Evolutionary conservation across 108 stramenopile genomes (phyloP).

Genomic region (Fistulifera pelliculosa): DNA sequence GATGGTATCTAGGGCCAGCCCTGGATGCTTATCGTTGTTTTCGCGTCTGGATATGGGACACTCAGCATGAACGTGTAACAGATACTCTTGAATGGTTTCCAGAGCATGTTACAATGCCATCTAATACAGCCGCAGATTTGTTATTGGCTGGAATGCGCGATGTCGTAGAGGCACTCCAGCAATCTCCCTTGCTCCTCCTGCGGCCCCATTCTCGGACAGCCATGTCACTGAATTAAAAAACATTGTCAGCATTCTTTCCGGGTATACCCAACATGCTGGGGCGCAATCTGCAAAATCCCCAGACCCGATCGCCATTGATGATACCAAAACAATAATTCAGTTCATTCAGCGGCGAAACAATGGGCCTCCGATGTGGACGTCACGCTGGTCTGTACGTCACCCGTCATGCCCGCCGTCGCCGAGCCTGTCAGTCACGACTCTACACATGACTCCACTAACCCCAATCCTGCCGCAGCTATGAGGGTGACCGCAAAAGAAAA

Average conservation of each 20-base stretch:
- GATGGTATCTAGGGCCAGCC: constrained; percentile 32
- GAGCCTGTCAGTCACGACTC: too few relatives aligned
- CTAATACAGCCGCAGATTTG: neutral
- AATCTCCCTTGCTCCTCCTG: neutral
- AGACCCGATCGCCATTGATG: too few relatives aligned
- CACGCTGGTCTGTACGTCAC: neutral
- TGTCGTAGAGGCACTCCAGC: neutral
- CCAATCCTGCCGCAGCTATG: too few relatives aligned
- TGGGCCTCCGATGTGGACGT: constrained; percentile 1
- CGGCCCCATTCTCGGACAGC: constrained; percentile 3
- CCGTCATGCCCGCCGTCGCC: neutral
- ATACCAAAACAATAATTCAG: too few relatives aligned
- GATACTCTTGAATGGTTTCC: constrained; percentile 28
- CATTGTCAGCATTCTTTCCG: neutral
- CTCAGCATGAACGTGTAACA: constrained; percentile 4
- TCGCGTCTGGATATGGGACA: constrained; percentile 7
- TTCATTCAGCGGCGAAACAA: neutral
- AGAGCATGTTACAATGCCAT: constrained; percentile 2
- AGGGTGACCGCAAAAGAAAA: too few relatives aligned
- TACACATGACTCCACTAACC: too few relatives aligned
- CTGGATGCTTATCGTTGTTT: constrained; percentile 20
- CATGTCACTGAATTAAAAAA: neutral
- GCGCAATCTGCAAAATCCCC: too few relatives aligned
- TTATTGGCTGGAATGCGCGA: neutral
- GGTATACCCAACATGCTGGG: too few relatives aligned